Evolutionary conservation across 139 green algal species (phyloP).

Genomic region (Volvox reticuliferus): DNA sequence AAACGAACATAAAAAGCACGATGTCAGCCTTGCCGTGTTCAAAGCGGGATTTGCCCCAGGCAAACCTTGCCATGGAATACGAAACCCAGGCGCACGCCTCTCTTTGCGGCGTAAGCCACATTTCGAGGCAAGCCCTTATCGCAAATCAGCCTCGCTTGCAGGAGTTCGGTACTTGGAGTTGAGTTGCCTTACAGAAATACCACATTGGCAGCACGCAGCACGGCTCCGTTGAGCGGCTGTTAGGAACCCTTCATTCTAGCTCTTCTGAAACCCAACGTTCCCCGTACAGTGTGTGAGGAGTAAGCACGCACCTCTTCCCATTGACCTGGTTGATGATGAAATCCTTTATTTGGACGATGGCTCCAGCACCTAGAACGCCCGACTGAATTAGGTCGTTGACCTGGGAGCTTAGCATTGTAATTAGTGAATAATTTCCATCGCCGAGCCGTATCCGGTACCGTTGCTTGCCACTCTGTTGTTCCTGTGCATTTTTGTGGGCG

Average conservation of each 20-base stretch:
- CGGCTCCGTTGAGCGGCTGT: background rate
- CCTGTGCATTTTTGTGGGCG: background rate
- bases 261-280: slow-evolving; percentile 5
- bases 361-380: slow-evolving; percentile 58
- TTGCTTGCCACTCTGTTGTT: background rate
- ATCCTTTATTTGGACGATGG: slow-evolving; percentile 78
- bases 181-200: background rate
- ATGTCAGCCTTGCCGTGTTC: background rate
- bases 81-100: no score
- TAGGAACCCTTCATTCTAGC: background rate
- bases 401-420: slow-evolving; percentile 88
- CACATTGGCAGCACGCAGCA: background rate
- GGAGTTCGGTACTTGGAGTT: no score
- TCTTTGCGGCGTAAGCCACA: no score
- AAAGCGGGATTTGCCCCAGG: no score
- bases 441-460: slow-evolving; percentile 51
- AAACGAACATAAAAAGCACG: no score
- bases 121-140: background rate
- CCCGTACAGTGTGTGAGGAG: background rate
- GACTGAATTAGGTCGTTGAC: slow-evolving; percentile 72
- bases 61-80: no score
- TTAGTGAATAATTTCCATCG: slow-evolving; percentile 55
- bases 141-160: no score
- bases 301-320: slow-evolving; percentile 58
- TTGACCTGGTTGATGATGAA: slow-evolving; percentile 75